Conservation (phyloP, 306 rosid genomes). For the Luffa acutangula region DNA sequence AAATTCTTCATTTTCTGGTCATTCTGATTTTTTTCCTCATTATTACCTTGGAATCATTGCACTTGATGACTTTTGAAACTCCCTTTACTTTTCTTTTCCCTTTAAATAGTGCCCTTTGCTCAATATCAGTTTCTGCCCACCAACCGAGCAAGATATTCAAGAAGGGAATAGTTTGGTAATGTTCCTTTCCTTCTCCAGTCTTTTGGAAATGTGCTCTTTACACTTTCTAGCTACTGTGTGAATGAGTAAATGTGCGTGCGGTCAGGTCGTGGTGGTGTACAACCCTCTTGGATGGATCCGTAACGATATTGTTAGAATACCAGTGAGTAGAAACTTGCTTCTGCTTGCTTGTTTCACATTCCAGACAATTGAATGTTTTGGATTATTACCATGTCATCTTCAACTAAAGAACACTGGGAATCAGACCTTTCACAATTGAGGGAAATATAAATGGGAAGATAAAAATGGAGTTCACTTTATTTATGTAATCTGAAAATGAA, state of each 20-base stretch:
- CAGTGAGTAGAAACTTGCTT: constrained; percentile 38
- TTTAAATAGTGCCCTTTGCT: constrained; percentile 63
- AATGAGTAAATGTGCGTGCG: background rate
- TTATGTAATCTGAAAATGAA: constrained; percentile 16
- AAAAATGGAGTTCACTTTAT: background rate
- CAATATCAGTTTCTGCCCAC: constrained; percentile 88
- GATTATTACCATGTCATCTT: background rate
- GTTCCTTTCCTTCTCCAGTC: background rate
- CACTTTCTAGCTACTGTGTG: background rate
- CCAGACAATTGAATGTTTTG: background rate
- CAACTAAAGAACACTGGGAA: no score
- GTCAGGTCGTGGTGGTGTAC: constrained; percentile 73
- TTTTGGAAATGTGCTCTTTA: background rate
- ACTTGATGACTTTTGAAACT: background rate
- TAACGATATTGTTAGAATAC: constrained; percentile 63
- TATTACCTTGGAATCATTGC: background rate
- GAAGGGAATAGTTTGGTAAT: constrained; percentile 67
- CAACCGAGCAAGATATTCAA: constrained; percentile 53
- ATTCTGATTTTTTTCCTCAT: background rate
- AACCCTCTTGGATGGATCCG: constrained; percentile 92
- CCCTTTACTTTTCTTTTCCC: background rate
- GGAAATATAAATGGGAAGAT: background rate
- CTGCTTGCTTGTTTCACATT: background rate
- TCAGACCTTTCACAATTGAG: background rate
- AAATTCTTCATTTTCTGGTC: background rate